Conservation (phyloP, 495 filamentous ascomycete species). For the Penicillium soppii region DNA sequence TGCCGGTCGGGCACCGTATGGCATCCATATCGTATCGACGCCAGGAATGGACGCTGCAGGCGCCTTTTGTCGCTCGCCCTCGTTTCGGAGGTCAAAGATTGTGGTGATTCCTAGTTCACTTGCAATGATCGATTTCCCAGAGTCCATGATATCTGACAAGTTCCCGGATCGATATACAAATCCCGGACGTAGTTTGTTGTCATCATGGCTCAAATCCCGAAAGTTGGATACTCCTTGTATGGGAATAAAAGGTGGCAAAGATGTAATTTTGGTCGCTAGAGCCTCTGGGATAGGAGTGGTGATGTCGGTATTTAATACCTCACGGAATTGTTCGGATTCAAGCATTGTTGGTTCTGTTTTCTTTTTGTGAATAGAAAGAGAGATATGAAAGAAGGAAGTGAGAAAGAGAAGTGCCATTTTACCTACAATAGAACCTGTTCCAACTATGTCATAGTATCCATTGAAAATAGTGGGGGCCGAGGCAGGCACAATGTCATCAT, state of each 20-base stretch:
- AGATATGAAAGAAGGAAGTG: background rate
- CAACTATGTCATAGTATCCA: constrained; percentile 18
- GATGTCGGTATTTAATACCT: constrained; percentile 32
- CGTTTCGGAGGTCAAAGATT: constrained; percentile 68
- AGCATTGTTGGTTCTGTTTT: too few species aligned
- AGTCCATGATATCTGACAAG: constrained; percentile 42
- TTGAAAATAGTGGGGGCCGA: constrained; percentile 1
- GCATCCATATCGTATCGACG: constrained; percentile 49
- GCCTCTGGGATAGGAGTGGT: constrained; percentile 22
- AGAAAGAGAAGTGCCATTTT: background rate
- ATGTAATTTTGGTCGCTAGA: constrained; percentile 27
- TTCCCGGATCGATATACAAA: constrained; percentile 54
- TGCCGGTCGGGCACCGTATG: constrained; percentile 26
- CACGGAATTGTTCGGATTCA: constrained; percentile 15
- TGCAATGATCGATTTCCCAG: constrained; percentile 50
- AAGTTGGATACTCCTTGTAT: constrained; percentile 52
- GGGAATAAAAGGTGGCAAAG: constrained; percentile 52
- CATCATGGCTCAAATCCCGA: constrained; percentile 52
- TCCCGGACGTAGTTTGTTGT: constrained; percentile 39
- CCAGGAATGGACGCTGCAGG: constrained; percentile 41
- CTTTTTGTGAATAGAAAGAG: background rate
- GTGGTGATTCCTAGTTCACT: constrained; percentile 53
- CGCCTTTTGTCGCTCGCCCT: constrained; percentile 41
- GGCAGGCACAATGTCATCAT: background rate
- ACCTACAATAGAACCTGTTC: too few species aligned